These are phyloP conservation scores for Penicillium sp. DNA, from an alignment of 2,329 filamentous ascomycete genomes.

Conservation along the genomic window DNA sequence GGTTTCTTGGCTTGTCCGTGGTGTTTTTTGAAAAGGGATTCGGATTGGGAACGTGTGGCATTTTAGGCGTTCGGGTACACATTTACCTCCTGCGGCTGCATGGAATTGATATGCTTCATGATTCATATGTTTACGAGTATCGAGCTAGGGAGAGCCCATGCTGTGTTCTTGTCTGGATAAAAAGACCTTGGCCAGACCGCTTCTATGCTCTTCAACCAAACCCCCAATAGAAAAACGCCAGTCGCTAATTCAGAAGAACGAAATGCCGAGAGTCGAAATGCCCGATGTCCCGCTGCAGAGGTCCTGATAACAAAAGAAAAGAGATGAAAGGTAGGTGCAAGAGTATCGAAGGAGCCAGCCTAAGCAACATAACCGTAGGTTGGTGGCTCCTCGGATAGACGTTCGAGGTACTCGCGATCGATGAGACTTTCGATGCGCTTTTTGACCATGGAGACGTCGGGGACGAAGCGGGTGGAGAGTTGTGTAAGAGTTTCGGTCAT, in stretches of 20 bases:
- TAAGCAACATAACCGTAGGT: slow-evolving; percentile 48
- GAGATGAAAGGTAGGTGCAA: background rate
- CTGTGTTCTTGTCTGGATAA: background rate
- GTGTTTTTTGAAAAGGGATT: background rate
- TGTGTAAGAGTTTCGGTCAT: slow-evolving; percentile 53
- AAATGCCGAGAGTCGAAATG: background rate
- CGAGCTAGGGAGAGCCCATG: background rate
- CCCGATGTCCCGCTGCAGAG: background rate
- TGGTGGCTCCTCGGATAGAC: slow-evolving; percentile 43
- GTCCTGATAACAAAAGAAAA: background rate
- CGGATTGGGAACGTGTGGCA: background rate
- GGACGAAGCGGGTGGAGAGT: slow-evolving; percentile 48
- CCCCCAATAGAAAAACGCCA: slow-evolving; percentile 19
- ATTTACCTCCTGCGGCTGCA: background rate
- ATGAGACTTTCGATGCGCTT: slow-evolving; percentile 54
- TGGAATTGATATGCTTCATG: background rate
- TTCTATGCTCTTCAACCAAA: slow-evolving; percentile 4
- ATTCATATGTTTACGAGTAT: background rate
- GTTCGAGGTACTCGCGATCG: slow-evolving; percentile 54
- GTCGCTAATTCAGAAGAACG: slow-evolving; percentile 24
- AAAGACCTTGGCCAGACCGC: background rate
- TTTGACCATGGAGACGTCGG: slow-evolving; percentile 54
- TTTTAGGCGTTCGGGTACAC: background rate
- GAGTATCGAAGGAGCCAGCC: background rate
- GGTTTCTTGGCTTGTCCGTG: background rate